A percentile compares a stretch with the other conserved stretches of the same genome.
Conservation (phyloP, 2,329 filamentous ascomycete species). For the Aureobasidium sp. region DNA sequence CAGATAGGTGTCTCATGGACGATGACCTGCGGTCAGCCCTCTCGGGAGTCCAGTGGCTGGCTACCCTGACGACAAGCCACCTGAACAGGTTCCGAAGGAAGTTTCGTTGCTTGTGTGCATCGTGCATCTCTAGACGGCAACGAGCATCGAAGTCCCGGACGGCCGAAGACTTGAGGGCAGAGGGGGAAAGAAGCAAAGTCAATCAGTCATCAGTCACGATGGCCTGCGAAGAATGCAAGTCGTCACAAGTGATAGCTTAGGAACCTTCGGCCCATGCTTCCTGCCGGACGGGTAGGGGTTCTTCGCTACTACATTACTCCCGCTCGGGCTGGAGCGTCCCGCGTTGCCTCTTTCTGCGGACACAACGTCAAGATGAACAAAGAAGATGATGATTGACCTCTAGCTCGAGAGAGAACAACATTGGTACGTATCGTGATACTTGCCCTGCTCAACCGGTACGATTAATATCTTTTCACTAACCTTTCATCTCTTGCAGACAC, state of each 20-base stretch:
- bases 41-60: background rate
- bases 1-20: background rate
- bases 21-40: background rate
- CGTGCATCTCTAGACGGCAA: background rate
- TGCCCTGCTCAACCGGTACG: background rate
- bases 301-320: constrained; percentile 7
- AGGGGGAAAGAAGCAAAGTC: background rate
- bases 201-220: background rate
- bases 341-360: constrained; percentile 2
- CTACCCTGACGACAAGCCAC: background rate
- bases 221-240: background rate
- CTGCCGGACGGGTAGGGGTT: constrained; percentile 1
- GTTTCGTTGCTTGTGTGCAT: background rate
- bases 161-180: background rate
- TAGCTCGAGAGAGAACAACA: background rate
- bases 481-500: background rate
- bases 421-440: background rate
- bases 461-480: background rate
- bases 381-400: background rate
- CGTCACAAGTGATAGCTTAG: constrained; percentile 4
- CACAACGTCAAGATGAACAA: background rate
- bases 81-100: background rate
- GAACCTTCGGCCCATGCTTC: constrained; percentile 14
- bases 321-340: constrained; percentile 15
- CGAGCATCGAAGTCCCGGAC: background rate